These are phyloP conservation scores for Hericium erinaceus DNA, from an alignment of 768 basidiomycete species.

Conservation along the genomic window DNA sequence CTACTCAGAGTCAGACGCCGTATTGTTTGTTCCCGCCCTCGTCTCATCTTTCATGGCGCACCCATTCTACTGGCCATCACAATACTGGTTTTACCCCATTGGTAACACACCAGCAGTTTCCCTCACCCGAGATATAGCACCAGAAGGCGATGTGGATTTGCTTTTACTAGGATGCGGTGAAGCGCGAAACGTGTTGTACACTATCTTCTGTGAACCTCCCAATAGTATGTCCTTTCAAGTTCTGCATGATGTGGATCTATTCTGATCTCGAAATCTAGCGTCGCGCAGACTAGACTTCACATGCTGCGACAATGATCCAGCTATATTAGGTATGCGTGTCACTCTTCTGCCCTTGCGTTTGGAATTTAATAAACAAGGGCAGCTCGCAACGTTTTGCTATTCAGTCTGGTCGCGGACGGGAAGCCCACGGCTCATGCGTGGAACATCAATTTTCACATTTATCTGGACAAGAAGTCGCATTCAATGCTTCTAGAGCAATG, in stretches of 20 bases:
- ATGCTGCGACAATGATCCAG: constrained; percentile 42
- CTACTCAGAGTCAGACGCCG: no score
- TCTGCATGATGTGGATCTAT: no score
- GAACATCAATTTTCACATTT: constrained; percentile 42
- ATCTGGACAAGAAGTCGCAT: constrained; percentile 29
- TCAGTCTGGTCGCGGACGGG: constrained; percentile 29
- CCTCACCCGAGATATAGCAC: constrained; percentile 37
- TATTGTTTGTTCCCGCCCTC: neutral
- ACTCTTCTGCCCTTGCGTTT: neutral
- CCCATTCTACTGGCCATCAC: constrained; percentile 32
- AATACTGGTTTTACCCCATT: constrained; percentile 46
- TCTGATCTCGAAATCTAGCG: neutral
- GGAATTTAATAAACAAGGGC: neutral
- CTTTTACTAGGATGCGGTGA: constrained; percentile 52
- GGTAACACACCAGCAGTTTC: constrained; percentile 50
- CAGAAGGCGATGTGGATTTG: constrained; percentile 36
- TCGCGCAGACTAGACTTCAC: constrained; percentile 35
- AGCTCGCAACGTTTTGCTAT: constrained; percentile 43
- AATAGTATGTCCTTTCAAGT: neutral
- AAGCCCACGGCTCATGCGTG: constrained; percentile 20
- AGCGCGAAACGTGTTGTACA: constrained; percentile 43
- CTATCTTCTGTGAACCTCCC: constrained; percentile 24
- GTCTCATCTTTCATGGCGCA: constrained; percentile 28
- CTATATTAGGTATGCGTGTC: constrained; percentile 30
- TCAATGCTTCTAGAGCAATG: constrained; percentile 30